Evolutionary conservation across 805 yeast species (phyloP).

Genomic region (Schwanniomyces pseudopolymorphus): DNA sequence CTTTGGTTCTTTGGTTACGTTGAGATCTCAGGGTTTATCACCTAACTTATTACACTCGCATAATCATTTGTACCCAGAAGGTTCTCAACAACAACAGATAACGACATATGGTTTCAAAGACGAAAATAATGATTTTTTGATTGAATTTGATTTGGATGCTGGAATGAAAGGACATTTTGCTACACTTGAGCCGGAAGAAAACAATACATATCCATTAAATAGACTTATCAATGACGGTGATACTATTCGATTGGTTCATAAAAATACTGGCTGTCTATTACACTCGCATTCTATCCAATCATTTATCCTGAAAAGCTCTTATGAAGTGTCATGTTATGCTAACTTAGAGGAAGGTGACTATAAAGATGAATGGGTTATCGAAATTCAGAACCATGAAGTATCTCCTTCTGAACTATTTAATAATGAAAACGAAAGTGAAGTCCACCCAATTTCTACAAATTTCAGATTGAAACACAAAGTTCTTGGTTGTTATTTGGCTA

Average conservation of each 20-base stretch:
- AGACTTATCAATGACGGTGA: slow-evolving; percentile 56
- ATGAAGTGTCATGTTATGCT: slow-evolving; percentile 91
- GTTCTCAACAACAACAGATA: slow-evolving; percentile 90
- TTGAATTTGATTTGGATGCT: slow-evolving; percentile 59
- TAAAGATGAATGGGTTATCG: slow-evolving; percentile 89
- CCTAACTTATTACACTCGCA: slow-evolving; percentile 88
- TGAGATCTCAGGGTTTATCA: slow-evolving; percentile 69
- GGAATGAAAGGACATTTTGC: slow-evolving; percentile 27
- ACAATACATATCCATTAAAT: slow-evolving; percentile 5
- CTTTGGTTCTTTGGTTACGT: slow-evolving; percentile 59
- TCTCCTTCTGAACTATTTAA: slow-evolving; percentile 41
- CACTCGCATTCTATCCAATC: slow-evolving; percentile 83
- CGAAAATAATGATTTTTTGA: slow-evolving; percentile 76
- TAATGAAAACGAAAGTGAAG: slow-evolving; percentile 46
- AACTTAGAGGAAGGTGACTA: slow-evolving; percentile 66
- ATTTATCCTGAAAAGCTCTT: slow-evolving; percentile 62
- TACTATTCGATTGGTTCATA: slow-evolving; percentile 70
- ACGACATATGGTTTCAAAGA: slow-evolving; percentile 93
- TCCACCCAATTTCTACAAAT: slow-evolving; percentile 77
- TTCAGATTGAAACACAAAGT: slow-evolving; percentile 65
- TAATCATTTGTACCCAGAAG: slow-evolving; percentile 80
- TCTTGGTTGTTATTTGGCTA: slow-evolving; percentile 75
- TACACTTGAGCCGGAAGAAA: slow-evolving; percentile 24
- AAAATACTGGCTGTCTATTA: slow-evolving; percentile 66
- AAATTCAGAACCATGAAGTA: slow-evolving; percentile 63